A percentile compares a stretch with the other conserved stretches of the same genome.
phyloP scores from a whole-genome alignment of 495 filamentous ascomycete genomes.

The Aspergillus affinis region DNA sequence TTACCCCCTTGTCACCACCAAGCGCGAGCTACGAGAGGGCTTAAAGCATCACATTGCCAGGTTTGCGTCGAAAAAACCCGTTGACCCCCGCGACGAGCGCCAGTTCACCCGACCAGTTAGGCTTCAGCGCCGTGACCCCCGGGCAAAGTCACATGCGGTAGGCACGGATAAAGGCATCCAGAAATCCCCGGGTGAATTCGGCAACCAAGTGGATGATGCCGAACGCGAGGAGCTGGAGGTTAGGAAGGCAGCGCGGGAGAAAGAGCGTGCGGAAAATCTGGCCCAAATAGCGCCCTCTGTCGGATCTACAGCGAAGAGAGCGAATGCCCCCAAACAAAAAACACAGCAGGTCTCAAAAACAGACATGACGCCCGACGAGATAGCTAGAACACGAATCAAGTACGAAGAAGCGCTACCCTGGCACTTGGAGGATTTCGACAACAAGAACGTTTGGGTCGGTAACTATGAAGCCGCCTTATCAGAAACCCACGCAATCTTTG shows the following conservation, averaged over 20 bases:
- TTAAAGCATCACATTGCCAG: constrained; percentile 84
- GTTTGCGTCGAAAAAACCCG: constrained; percentile 59
- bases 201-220: constrained; percentile 51
- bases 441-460: constrained; percentile 89
- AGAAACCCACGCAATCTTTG: constrained; percentile 71
- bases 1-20: constrained; percentile 76
- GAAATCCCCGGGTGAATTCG: constrained; percentile 34
- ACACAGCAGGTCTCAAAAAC: constrained; percentile 70
- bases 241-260: constrained; percentile 73
- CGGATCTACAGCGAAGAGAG: constrained; percentile 58
- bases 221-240: constrained; percentile 72
- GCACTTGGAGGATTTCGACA: constrained; percentile 95
- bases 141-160: constrained; percentile 54
- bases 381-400: constrained; percentile 73
- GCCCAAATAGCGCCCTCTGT: constrained; percentile 82
- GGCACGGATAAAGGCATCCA: constrained; percentile 38
- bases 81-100: constrained; percentile 73
- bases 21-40: constrained; percentile 73
- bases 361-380: constrained; percentile 79
- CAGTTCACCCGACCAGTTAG: constrained; percentile 87
- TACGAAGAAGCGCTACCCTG: constrained; percentile 96
- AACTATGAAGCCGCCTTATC: constrained; percentile 84
- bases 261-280: constrained; percentile 75
- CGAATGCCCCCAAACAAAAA: constrained; percentile 61
- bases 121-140: constrained; percentile 86